phyloP scores from a whole-genome alignment of 345 rosid genomes.

The Eucalyptus fibrosa region DNA sequence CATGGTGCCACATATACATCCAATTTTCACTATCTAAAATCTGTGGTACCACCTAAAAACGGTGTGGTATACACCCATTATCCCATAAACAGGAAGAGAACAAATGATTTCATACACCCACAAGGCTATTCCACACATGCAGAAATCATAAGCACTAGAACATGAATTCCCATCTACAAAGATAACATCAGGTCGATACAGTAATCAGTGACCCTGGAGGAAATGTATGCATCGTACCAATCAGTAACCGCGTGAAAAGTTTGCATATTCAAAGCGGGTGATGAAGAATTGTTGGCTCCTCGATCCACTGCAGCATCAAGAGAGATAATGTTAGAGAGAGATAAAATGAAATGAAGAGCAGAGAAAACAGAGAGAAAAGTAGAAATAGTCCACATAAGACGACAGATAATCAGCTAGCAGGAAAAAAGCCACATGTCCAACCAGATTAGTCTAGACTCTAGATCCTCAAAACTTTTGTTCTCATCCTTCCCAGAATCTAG shows the following conservation, averaged over 20 bases:
- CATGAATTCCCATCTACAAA: conserved; percentile 42
- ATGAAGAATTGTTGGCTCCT: conserved; percentile 62
- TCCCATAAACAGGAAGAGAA: neutral
- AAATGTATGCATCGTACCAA: conserved; percentile 83
- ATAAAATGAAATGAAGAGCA: neutral
- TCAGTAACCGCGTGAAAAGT: conserved; percentile 79
- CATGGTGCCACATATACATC: neutral
- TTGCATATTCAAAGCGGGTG: conserved; percentile 76
- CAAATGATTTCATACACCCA: neutral
- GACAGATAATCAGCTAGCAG: neutral
- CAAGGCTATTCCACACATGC: neutral
- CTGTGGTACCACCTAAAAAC: neutral
- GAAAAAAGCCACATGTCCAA: neutral
- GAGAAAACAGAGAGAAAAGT: neutral
- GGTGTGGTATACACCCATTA: neutral
- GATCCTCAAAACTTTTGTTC: neutral
- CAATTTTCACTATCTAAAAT: neutral
- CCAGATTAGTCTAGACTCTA: neutral
- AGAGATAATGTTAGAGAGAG: neutral
- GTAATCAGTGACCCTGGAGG: conserved; percentile 74
- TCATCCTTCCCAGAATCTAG: neutral
- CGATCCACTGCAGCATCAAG: conserved; percentile 56
- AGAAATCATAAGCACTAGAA: neutral
- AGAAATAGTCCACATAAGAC: neutral
- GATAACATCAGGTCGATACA: conserved; percentile 58